Percentiles rank a stretch among this genome's conserved stretches.
Evolutionary conservation across 73 alveolate species (phyloP).

Genomic region (Paramecium sonneborni): DNA sequence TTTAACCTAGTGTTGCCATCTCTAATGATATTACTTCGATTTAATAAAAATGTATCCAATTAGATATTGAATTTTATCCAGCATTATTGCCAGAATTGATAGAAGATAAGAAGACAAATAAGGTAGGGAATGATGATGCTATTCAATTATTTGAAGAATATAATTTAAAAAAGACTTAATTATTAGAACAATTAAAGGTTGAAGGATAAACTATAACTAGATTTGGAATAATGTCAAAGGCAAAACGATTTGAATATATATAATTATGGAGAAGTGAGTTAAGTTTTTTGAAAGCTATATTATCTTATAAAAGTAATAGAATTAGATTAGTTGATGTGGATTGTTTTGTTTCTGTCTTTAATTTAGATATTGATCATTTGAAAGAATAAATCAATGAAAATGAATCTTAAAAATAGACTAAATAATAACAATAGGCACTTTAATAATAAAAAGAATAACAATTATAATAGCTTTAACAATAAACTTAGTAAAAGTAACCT

Average conservation of each 20-base stretch:
- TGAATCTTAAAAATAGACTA: background rate
- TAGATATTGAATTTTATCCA: constrained; percentile 60
- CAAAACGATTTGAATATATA: background rate
- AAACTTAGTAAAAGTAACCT: background rate
- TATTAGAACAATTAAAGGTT: background rate
- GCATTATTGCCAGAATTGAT: constrained; percentile 48
- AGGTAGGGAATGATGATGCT: constrained; percentile 55
- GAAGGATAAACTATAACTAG: background rate
- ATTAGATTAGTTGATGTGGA: background rate
- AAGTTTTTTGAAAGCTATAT: background rate
- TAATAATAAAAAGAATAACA: constrained; percentile 3
- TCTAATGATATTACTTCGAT: constrained; percentile 37
- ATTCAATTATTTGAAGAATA: constrained; percentile 42
- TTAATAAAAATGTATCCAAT: constrained; percentile 9
- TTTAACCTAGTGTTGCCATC: background rate
- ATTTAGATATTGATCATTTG: constrained; percentile 20
- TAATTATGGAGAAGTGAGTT: constrained; percentile 38
- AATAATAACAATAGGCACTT: background rate
- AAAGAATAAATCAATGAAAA: constrained; percentile 26
- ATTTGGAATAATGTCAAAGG: background rate
- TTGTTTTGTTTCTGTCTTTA: background rate
- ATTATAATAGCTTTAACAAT: background rate
- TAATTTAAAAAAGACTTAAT: background rate
- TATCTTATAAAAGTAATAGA: background rate
- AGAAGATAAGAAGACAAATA: constrained; percentile 50